These are phyloP conservation scores for Cystobasidiaceae sp. DNA, from an alignment of 1,284 basidiomycete species.

Conservation along the genomic window DNA sequence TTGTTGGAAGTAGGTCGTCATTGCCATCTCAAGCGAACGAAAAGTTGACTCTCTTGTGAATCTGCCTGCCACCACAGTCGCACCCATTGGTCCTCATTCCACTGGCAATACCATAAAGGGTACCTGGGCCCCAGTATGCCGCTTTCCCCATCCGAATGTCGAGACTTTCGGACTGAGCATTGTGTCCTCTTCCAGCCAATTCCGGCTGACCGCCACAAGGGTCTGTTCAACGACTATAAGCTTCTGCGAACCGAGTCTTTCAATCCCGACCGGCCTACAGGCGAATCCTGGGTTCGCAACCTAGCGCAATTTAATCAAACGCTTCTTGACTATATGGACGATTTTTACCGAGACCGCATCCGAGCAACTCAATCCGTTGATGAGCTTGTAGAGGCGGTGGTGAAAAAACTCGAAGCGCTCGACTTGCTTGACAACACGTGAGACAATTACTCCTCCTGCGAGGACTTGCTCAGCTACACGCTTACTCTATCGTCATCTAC, in stretches of 20 bases:
- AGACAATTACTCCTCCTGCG: conserved; percentile 44
- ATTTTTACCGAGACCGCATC: conserved; percentile 44
- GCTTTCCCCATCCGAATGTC: not conserved
- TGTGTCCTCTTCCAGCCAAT: not conserved
- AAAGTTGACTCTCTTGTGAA: not conserved
- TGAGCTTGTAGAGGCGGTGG: conserved; percentile 43
- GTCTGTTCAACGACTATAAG: conserved; percentile 38
- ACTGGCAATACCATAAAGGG: conserved; percentile 13
- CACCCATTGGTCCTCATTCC: conserved; percentile 35
- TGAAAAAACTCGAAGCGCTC: conserved; percentile 39
- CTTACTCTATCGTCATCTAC: not conserved
- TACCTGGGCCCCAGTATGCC: conserved; percentile 30
- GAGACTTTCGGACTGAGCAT: not conserved
- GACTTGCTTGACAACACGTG: conserved; percentile 45
- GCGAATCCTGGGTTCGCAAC: conserved; percentile 43
- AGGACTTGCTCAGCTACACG: conserved; percentile 15
- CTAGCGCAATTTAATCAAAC: conserved; percentile 42
- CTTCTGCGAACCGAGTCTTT: conserved; percentile 34
- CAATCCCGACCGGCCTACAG: conserved; percentile 40
- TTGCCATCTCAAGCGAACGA: not conserved
- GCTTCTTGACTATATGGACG: conserved; percentile 44
- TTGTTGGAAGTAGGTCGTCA: conserved; percentile 34
- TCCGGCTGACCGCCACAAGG: conserved; percentile 37
- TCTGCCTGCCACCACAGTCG: conserved; percentile 28
- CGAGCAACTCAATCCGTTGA: conserved; percentile 43